phyloP scores from a whole-genome alignment of 106 monocot genomes.

The Iris macrosiphon region DNA sequence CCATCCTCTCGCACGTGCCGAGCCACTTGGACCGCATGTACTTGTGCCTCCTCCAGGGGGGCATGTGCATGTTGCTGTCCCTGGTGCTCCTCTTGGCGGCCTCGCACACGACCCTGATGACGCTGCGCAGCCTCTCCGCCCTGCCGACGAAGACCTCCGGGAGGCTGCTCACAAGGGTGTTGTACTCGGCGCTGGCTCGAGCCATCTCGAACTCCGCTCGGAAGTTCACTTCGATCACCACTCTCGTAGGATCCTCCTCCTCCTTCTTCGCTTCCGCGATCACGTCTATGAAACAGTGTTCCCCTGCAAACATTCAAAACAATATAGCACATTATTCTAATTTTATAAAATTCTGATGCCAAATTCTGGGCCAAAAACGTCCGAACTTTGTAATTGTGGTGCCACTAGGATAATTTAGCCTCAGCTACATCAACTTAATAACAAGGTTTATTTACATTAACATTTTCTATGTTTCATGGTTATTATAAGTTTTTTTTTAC shows the following conservation, averaged over 20 bases:
- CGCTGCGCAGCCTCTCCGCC: constrained; percentile 37
- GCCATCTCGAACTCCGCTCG: constrained; percentile 82
- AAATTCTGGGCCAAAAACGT: too few species aligned
- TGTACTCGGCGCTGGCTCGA: constrained; percentile 51
- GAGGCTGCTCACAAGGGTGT: constrained; percentile 36
- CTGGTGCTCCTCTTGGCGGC: constrained; percentile 86
- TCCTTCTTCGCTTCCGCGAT: constrained; percentile 29
- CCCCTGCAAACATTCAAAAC: too few species aligned
- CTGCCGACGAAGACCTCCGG: constrained; percentile 89
- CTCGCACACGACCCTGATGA: constrained; percentile 64
- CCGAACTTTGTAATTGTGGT: too few species aligned
- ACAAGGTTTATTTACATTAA: too few species aligned
- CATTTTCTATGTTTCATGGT: too few species aligned
- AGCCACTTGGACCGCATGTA: constrained; percentile 93
- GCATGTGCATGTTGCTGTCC: constrained; percentile 90
- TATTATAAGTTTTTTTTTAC: too few species aligned
- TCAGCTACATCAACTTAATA: too few species aligned
- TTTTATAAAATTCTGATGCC: too few species aligned
- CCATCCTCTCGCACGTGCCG: constrained; percentile 31
- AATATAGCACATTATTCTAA: too few species aligned
- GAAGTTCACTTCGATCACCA: constrained; percentile 73
- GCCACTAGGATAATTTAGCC: too few species aligned
- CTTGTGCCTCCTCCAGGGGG: constrained; percentile 85
- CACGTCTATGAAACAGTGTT: constrained; percentile 77
- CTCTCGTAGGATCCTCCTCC: constrained; percentile 25